phyloP scores from a whole-genome alignment of 129 eudicot genomes.

The Sambucus nigra region DNA sequence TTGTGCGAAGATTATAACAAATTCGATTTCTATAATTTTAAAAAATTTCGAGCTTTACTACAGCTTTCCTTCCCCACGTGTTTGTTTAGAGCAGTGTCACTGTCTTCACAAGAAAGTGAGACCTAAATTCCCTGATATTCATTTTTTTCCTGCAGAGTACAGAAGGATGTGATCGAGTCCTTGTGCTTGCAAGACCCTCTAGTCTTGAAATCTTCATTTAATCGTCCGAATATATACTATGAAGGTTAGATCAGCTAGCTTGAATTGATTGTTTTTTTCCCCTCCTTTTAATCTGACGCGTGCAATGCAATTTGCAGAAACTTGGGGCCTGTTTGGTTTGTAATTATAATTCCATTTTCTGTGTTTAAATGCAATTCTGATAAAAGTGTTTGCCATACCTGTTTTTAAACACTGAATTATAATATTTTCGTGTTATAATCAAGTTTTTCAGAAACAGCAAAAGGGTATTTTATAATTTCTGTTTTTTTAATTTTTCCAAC shows the following conservation, averaged over 20 bases:
- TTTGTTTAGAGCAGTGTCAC: not conserved
- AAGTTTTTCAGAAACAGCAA: no score
- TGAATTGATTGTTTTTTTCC: slow-evolving; percentile 8
- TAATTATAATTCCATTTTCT: no score
- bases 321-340: not conserved
- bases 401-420: no score
- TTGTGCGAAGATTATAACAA: no score
- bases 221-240: slow-evolving; percentile 85
- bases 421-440: no score
- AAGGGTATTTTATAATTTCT: no score
- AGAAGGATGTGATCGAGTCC: slow-evolving; percentile 76
- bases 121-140: not conserved
- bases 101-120: slow-evolving; percentile 8
- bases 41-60: no score
- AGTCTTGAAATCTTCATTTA: slow-evolving; percentile 81
- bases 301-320: not conserved
- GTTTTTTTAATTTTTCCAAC: no score
- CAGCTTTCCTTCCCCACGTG: not conserved
- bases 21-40: no score
- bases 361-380: no score
- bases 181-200: slow-evolving; percentile 68
- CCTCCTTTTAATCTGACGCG: not conserved
- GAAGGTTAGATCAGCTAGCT: slow-evolving; percentile 49
- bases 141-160: slow-evolving; percentile 54
- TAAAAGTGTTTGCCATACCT: no score